Conservation (phyloP, 179 eudicot genomes). For the Pouteria campechiana region DNA sequence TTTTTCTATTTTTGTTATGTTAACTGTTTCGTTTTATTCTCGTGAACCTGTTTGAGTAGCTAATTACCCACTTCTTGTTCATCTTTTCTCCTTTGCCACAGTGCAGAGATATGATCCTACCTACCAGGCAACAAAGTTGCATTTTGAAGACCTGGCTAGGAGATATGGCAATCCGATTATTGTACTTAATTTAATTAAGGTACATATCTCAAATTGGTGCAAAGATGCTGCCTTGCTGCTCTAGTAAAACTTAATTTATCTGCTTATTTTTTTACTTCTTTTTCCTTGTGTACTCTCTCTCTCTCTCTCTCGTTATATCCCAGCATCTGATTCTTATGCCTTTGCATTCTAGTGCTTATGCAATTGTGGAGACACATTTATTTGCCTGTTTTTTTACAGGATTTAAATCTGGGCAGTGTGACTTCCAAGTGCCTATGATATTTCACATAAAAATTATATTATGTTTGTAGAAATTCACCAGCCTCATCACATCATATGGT, state of each 20-base stretch:
- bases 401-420: no score
- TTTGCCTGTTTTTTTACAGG: no score
- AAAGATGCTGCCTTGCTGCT: neutral
- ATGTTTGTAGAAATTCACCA: no score
- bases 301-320: neutral
- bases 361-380: no score
- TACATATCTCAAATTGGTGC: slow-evolving; percentile 9
- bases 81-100: slow-evolving; percentile 19
- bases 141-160: slow-evolving; percentile 77
- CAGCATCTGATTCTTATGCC: neutral
- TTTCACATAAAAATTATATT: no score
- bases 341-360: no score
- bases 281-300: neutral
- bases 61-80: neutral
- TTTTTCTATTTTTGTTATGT: neutral
- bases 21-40: neutral
- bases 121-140: slow-evolving; percentile 87
- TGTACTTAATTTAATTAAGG: slow-evolving; percentile 91
- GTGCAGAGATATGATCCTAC: slow-evolving; percentile 99
- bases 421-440: no score
- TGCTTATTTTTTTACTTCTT: neutral
- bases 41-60: neutral
- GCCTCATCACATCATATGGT: no score
- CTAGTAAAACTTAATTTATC: no score
- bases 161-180: slow-evolving; percentile 96